Evolutionary conservation across 192 early-diverging fungal species (phyloP), one percentile per base, ranked within the genome.

Genomic region (Coemansia sp.): DNA sequence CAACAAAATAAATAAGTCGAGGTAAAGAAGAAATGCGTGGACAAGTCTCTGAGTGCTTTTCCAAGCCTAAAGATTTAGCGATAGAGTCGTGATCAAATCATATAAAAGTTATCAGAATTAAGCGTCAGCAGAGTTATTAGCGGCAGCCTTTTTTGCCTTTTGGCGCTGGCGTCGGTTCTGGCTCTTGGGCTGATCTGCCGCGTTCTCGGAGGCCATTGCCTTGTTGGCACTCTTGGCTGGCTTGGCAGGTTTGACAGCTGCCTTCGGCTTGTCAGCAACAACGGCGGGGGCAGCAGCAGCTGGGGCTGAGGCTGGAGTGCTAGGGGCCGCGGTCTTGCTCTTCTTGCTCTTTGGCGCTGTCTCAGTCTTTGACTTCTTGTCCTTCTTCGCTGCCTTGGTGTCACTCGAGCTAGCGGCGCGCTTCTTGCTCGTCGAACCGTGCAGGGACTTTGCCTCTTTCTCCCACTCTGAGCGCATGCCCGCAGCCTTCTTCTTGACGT

Each of bases 401-500:
- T 62, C 60, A 33, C 33, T 43, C 60, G 61, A 31, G 20, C 46
- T 40, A 12, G 66, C 65, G 16, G 60, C 49, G 18, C 78, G 73
- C 49, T 83, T 82, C 76, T 87, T 85, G 68, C 27, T 71, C 73
- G 68, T 83, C 58, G 34, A 60, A 44, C 40, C n/a, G 38, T 75
- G 73, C 55, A 68, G 24, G 2, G 65, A 46, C 72, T 76, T 78
- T 39, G 75, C 53, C 43, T 64, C 61, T 20, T 52, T 61, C 61
- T 70, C 70, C 76, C 76, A 83, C 29, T 65, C 70, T 18, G 34
- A 62, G 18, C 78, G 78, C 63, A 40, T 50, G 7, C 55, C 24
- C 10, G 58, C 61, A 2, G 77, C 72, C 62, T 81, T 81, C 71
- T 74, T 75, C 69, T 85, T 82, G 68, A 85, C 67, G 18, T 78